These are phyloP conservation scores for Colletotrichum neosansevieriae DNA, from an alignment of 2,329 filamentous ascomycete genomes.

Conservation along the genomic window DNA sequence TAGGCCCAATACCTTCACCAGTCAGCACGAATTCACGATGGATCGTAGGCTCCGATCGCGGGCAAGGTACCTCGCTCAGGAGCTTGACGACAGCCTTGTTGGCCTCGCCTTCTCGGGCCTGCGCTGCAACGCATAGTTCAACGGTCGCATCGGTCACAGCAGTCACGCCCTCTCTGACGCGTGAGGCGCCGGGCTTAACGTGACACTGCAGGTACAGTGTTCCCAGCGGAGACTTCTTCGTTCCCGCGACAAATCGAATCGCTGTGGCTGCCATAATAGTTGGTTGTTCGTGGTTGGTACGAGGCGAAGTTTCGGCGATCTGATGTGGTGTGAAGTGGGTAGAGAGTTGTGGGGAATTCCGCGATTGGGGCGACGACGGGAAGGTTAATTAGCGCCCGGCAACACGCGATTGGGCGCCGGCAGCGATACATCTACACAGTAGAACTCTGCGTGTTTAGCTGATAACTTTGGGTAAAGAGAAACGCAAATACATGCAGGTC, in stretches of 20 bases:
- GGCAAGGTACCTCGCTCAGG: slow-evolving; percentile 65
- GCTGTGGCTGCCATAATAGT: slow-evolving; percentile 42
- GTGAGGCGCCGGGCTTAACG: slow-evolving; percentile 75
- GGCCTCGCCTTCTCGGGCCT: slow-evolving; percentile 74
- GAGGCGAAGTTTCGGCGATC: neutral
- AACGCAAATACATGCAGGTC: no score
- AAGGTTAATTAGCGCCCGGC: neutral
- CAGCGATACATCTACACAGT: no score
- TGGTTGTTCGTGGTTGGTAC: neutral
- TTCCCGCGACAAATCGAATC: slow-evolving; percentile 61
- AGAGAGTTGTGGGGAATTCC: slow-evolving; percentile 9
- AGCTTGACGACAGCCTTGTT: slow-evolving; percentile 75
- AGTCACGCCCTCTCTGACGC: slow-evolving; percentile 70
- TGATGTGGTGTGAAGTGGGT: slow-evolving; percentile 4
- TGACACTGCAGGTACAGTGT: slow-evolving; percentile 72
- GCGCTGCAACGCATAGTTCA: slow-evolving; percentile 75
- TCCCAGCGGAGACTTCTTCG: slow-evolving; percentile 58
- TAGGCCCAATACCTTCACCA: slow-evolving; percentile 64
- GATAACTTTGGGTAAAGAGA: no score
- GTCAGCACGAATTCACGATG: neutral
- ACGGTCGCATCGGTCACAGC: slow-evolving; percentile 68
- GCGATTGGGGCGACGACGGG: slow-evolving; percentile 3
- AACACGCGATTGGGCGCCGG: neutral
- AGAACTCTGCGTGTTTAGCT: no score
- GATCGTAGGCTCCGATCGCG: no score